These are phyloP conservation scores for Ambrosiella beaveri DNA, from an alignment of 2,329 filamentous ascomycete species.

Conservation along the genomic window DNA sequence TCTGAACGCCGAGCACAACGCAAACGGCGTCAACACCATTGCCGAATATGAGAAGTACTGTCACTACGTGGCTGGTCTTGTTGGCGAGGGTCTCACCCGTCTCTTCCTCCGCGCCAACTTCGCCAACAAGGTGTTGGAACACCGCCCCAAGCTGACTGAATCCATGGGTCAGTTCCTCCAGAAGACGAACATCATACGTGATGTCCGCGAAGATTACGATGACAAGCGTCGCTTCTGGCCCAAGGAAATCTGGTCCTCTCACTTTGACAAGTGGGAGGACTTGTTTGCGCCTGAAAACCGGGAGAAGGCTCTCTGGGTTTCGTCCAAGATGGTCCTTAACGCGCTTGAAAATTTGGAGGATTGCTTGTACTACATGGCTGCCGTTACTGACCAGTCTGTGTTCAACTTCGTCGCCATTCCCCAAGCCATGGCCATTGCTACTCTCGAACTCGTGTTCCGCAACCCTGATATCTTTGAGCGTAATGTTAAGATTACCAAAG, in stretches of 20 bases:
- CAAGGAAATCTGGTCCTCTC: slow-evolving; percentile 90
- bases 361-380: slow-evolving; percentile 95
- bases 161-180: slow-evolving; percentile 96
- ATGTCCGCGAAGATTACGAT: slow-evolving; percentile 75
- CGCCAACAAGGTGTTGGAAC: slow-evolving; percentile 67
- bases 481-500: slow-evolving; percentile 94
- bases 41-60: slow-evolving; percentile 93
- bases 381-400: slow-evolving; percentile 83
- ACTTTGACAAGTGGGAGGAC: slow-evolving; percentile 78
- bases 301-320: slow-evolving; percentile 63
- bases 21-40: slow-evolving; percentile 64
- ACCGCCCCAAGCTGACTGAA: slow-evolving; percentile 67
- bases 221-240: slow-evolving; percentile 90
- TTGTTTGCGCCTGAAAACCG: slow-evolving; percentile 69
- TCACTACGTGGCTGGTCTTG: slow-evolving; percentile 96
- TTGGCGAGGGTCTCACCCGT: slow-evolving; percentile 80
- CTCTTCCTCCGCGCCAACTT: slow-evolving; percentile 77
- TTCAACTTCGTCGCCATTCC: slow-evolving; percentile 99
- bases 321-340: slow-evolving; percentile 87
- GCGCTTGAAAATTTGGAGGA: slow-evolving; percentile 76
- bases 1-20: slow-evolving; percentile 63
- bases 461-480: slow-evolving; percentile 73
- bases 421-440: slow-evolving; percentile 93
- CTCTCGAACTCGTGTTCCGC: slow-evolving; percentile 77
- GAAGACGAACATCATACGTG: slow-evolving; percentile 97